Evolutionary conservation across 148 eudicot species (phyloP), one percentile per base, ranked within the genome.

Genomic region (Arctostaphylos glauca): DNA sequence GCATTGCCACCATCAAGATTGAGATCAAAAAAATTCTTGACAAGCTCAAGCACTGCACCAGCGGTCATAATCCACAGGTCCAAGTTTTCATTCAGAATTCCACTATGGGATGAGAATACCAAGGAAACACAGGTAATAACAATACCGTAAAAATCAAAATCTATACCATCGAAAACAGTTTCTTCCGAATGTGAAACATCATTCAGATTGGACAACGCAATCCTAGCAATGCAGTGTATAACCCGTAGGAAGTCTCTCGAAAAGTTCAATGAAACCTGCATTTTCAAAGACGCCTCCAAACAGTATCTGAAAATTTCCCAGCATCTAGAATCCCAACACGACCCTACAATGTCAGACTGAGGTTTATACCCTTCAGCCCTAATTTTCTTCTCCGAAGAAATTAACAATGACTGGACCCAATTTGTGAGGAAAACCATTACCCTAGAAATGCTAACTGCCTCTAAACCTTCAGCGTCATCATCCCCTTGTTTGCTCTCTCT

Each of bases 301-400:
- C 98, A 94, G 86, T 88, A 89, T 64, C 84, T 93, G 49, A 96
- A 89, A 74, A 94, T 89, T 67, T 91, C 86, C 99, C 99, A 96
- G 85, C 97, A 90, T 90, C 92, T 94, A 81, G 76, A 74, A 82
- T 96, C 98, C 85, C 90, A 88, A 87, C 89, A 88, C 12, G 90
- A 90, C 58, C 84, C 88, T 67, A 86, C 71, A 79, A 77, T 86
- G 84, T 83, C 87, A 19, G 84, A 84, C 81, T 85, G 82, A 70
- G 71, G 72, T 49, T 82, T 77, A 80, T 87, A 74, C 75, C 84
- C 91, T 88, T 80, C 86, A 79, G 60, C 83, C 76, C 89, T 89
- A n/a, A 85, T 79, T 83, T 89, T 90, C 88, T 92, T 93, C 76
- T 87, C 95, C 0, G 98, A 91, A 41, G 90, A 88, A 83, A 93